Conservation (phyloP, 768 basidiomycete species). For the Panus rudis region DNA sequence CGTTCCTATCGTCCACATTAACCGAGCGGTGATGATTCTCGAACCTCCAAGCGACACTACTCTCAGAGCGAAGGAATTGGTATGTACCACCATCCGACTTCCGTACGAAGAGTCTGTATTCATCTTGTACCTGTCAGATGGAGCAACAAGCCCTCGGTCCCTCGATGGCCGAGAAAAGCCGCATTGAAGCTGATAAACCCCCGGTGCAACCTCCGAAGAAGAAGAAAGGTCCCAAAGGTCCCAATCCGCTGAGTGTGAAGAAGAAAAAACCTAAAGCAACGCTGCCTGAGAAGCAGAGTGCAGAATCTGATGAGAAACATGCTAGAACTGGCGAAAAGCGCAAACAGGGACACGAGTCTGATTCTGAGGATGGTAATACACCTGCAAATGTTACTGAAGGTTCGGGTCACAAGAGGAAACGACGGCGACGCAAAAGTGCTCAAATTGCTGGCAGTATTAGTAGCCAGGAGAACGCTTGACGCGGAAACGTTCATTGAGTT, state of each 20-base stretch:
- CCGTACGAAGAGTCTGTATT: neutral
- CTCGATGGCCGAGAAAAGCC: slow-evolving; percentile 41
- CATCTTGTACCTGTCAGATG: slow-evolving; percentile 34
- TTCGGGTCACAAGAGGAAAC: slow-evolving; percentile 21
- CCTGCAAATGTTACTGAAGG: slow-evolving; percentile 9
- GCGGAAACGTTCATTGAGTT: too few relatives aligned
- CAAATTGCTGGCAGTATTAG: too few relatives aligned
- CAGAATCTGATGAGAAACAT: neutral
- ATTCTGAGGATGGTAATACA: slow-evolving; percentile 3
- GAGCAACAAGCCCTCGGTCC: slow-evolving; percentile 59
- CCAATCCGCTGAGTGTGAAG: slow-evolving; percentile 90
- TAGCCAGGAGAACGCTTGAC: too few relatives aligned
- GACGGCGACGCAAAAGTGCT: too few relatives aligned
- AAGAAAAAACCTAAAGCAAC: slow-evolving; percentile 53
- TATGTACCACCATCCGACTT: slow-evolving; percentile 21
- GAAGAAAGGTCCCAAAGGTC: slow-evolving; percentile 70
- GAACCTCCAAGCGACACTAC: slow-evolving; percentile 85
- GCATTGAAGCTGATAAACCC: neutral
- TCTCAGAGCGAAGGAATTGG: slow-evolving; percentile 56
- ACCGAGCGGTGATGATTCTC: slow-evolving; percentile 87
- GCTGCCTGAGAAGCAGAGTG: slow-evolving; percentile 5
- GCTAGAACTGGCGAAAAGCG: slow-evolving; percentile 20
- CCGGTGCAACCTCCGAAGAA: slow-evolving; percentile 44
- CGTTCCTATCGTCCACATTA: slow-evolving; percentile 86
- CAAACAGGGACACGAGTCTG: slow-evolving; percentile 19